These are phyloP conservation scores for Endocalyx cinctus DNA, from an alignment of 2,329 filamentous ascomycete genomes.

Conservation along the genomic window DNA sequence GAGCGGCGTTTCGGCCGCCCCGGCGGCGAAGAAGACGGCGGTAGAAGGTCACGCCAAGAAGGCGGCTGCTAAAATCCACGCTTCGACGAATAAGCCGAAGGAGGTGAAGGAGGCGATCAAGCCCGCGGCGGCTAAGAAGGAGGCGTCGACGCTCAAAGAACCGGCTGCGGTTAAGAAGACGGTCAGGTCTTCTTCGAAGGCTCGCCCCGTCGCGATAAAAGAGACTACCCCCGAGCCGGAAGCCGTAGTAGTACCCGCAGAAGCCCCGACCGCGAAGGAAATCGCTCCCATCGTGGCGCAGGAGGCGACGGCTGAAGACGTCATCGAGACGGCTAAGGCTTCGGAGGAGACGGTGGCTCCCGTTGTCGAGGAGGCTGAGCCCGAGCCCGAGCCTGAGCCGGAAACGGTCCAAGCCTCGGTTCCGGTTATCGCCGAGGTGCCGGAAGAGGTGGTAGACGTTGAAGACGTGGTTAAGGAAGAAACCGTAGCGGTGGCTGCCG, in stretches of 20 bases:
- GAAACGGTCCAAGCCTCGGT: no score
- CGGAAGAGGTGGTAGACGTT: slow-evolving; percentile 1
- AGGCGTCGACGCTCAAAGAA: slow-evolving; percentile 20
- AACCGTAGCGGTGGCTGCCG: slow-evolving; percentile 10
- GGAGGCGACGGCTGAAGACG: slow-evolving; percentile 11
- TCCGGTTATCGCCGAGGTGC: slow-evolving; percentile 2
- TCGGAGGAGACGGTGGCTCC: slow-evolving; percentile 10
- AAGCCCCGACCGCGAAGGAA: slow-evolving; percentile 5
- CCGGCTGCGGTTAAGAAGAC: slow-evolving; percentile 16
- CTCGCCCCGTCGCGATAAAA: no score
- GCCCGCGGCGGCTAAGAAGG: slow-evolving; percentile 8
- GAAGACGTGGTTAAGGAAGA: slow-evolving; percentile 10
- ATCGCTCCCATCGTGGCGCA: slow-evolving; percentile 12
- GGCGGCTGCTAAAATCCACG: slow-evolving; percentile 18
- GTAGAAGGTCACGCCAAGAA: slow-evolving; percentile 20
- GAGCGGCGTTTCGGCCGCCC: no score
- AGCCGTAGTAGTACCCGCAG: slow-evolving; percentile 13
- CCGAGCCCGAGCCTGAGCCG: slow-evolving; percentile 7
- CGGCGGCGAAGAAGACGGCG: no score
- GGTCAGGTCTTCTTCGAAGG: slow-evolving; percentile 14
- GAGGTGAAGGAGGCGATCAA: slow-evolving; percentile 14
- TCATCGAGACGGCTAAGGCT: slow-evolving; percentile 14
- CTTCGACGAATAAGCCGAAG: slow-evolving; percentile 18
- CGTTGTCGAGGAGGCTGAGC: slow-evolving; percentile 10
- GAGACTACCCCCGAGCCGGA: slow-evolving; percentile 12